phyloP scores from a whole-genome alignment of 306 rosid species.

The Vachellia pachyceras region DNA sequence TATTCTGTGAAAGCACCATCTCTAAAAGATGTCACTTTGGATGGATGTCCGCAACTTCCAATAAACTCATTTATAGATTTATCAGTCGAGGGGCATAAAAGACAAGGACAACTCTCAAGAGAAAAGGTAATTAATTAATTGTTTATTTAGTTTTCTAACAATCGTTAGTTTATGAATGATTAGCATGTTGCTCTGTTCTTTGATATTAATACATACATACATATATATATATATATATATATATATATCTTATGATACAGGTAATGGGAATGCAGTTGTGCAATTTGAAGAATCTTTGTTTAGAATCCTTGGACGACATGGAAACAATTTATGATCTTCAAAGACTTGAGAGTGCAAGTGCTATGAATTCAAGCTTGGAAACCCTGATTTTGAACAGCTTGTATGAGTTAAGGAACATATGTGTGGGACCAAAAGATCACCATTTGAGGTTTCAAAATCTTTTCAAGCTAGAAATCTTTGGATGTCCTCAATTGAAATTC shows the following conservation, averaged over 20 bases:
- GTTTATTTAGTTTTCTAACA: background rate
- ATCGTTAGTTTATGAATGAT: background rate
- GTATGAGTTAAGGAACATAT: slow-evolving; percentile 18
- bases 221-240: background rate
- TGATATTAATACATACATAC: background rate
- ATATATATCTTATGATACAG: background rate
- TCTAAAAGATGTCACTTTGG: background rate
- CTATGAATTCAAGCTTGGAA: background rate
- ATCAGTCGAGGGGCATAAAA: background rate
- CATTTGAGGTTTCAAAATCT: slow-evolving; percentile 32
- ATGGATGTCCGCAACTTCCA: background rate
- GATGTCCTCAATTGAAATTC: background rate
- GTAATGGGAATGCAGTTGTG: background rate
- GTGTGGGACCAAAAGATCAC: slow-evolving; percentile 24
- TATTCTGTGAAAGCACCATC: background rate
- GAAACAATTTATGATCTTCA: slow-evolving; percentile 19
- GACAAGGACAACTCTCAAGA: background rate
- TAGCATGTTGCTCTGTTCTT: too few relatives aligned
- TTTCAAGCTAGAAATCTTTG: background rate
- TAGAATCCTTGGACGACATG: slow-evolving; percentile 4
- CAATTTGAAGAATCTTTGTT: background rate
- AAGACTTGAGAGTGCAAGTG: background rate
- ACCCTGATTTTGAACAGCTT: background rate
- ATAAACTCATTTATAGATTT: background rate
- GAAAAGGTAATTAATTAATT: background rate